Evolutionary conservation across 331 rosid species (phyloP).

Genomic region (Pyrus hybrid): DNA sequence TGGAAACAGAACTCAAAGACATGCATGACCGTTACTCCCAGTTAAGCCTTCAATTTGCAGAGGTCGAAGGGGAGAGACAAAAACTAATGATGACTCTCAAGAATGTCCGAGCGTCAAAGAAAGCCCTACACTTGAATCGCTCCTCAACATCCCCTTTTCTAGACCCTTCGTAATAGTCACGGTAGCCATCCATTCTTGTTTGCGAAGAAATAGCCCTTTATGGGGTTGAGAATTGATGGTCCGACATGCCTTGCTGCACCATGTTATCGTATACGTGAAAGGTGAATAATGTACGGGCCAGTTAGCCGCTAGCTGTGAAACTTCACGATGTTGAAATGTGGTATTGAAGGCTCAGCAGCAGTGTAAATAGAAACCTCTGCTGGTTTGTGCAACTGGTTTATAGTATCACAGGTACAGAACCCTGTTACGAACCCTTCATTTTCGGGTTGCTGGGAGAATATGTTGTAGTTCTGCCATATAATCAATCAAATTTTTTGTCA

Average conservation of each 20-base stretch:
- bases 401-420: slow-evolving; percentile 32
- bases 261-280: neutral
- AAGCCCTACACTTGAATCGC: slow-evolving; percentile 22
- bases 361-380: slow-evolving; percentile 51
- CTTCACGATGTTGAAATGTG: slow-evolving; percentile 23
- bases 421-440: slow-evolving; percentile 1
- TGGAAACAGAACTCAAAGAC: slow-evolving; percentile 83
- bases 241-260: slow-evolving; percentile 3
- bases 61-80: slow-evolving; percentile 98
- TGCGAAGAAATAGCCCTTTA: slow-evolving; percentile 15
- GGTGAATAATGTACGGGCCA: neutral
- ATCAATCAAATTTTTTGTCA: slow-evolving; percentile 12
- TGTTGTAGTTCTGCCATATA: slow-evolving; percentile 47
- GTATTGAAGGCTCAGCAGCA: slow-evolving; percentile 20
- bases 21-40: slow-evolving; percentile 97
- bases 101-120: slow-evolving; percentile 65
- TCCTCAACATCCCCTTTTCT: slow-evolving; percentile 33
- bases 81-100: slow-evolving; percentile 92
- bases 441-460: neutral
- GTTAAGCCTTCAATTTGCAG: slow-evolving; percentile 94
- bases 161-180: slow-evolving; percentile 46
- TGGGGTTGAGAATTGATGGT: slow-evolving; percentile 13
- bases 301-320: slow-evolving; percentile 19
- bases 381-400: neutral
- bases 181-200: slow-evolving; percentile 1